A percentile compares a stretch with the other conserved stretches of the same genome.
Evolutionary conservation across 768 basidiomycete species (phyloP).

Genomic region (Tylopilus plumbeoviolaceoides): DNA sequence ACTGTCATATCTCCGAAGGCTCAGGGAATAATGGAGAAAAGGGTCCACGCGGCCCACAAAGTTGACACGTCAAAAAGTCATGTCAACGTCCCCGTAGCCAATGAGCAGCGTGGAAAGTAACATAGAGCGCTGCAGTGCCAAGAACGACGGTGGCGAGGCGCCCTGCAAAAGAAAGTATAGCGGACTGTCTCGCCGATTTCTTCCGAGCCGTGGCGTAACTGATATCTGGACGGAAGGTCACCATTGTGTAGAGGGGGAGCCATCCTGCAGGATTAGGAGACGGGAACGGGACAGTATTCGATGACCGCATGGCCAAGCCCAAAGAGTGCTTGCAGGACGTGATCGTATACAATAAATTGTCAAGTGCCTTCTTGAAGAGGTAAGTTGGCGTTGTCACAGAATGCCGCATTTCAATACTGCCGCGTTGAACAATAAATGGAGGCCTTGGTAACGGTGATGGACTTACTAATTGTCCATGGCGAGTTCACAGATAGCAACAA

Average conservation of each 20-base stretch:
- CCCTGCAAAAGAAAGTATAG: constrained; percentile 49
- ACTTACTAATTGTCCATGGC: constrained; percentile 98
- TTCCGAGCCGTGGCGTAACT: constrained; percentile 78
- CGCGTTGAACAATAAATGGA: constrained; percentile 21
- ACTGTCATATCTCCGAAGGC: constrained; percentile 21
- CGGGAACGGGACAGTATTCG: constrained; percentile 56
- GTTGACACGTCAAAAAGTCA: constrained; percentile 20
- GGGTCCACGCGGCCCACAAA: constrained; percentile 31
- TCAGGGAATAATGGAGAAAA: constrained; percentile 27
- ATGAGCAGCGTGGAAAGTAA: constrained; percentile 14
- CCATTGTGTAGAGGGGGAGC: constrained; percentile 96
- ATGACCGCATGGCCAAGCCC: constrained; percentile 40
- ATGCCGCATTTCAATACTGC: constrained; percentile 92
- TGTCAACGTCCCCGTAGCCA: constrained; percentile 22
- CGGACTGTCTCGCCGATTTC: constrained; percentile 67
- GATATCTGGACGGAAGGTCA: constrained; percentile 95
- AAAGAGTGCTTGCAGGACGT: constrained; percentile 49
- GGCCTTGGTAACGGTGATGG: constrained; percentile 23
- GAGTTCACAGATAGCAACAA: constrained; percentile 85
- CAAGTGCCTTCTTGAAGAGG: constrained; percentile 73
- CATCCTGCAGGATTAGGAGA: constrained; percentile 64
- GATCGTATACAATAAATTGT: constrained; percentile 67
- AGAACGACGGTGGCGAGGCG: constrained; percentile 45
- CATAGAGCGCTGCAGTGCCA: constrained; percentile 41
- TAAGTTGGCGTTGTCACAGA: constrained; percentile 80